phyloP scores from a whole-genome alignment of 202 grass and related monocot species.

The Miscanthus sacchariflorus region DNA sequence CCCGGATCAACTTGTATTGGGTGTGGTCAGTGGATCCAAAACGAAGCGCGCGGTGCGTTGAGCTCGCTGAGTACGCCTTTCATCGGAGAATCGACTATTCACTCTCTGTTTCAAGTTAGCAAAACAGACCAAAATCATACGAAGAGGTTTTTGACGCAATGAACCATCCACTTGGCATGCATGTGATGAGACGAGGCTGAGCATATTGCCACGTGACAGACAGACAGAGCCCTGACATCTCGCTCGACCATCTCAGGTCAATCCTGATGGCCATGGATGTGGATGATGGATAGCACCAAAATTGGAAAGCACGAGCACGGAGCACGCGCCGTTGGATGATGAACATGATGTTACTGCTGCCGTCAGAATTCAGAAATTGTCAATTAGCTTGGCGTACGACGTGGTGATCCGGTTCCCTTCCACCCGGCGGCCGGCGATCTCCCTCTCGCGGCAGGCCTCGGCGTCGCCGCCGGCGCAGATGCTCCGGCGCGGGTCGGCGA shows the following conservation, averaged over 20 bases:
- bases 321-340: too few relatives aligned
- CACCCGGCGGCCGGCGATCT: constrained; percentile 49
- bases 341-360: too few relatives aligned
- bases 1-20: too few relatives aligned
- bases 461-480: constrained; percentile 42
- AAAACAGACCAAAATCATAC: too few relatives aligned
- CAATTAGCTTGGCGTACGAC: constrained; percentile 62
- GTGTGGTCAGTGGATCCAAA: too few relatives aligned
- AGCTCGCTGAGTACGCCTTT: too few relatives aligned
- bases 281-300: neutral
- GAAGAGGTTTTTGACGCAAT: too few relatives aligned
- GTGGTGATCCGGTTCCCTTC: constrained; percentile 60
- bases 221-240: neutral
- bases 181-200: too few relatives aligned
- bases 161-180: neutral
- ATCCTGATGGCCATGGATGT: neutral
- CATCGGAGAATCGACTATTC: too few relatives aligned
- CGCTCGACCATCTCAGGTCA: neutral
- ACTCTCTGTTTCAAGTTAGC: too few relatives aligned
- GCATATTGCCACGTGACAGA: neutral
- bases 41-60: too few relatives aligned
- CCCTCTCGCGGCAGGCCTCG: constrained; percentile 61
- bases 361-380: constrained; percentile 25
- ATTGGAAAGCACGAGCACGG: neutral
- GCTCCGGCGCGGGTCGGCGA: constrained; percentile 61